A percentile compares a stretch with the other conserved stretches of the same genome.
These are phyloP conservation scores for Mariannaea elegans DNA, from an alignment of 2,329 filamentous ascomycete species.

Conservation along the genomic window DNA sequence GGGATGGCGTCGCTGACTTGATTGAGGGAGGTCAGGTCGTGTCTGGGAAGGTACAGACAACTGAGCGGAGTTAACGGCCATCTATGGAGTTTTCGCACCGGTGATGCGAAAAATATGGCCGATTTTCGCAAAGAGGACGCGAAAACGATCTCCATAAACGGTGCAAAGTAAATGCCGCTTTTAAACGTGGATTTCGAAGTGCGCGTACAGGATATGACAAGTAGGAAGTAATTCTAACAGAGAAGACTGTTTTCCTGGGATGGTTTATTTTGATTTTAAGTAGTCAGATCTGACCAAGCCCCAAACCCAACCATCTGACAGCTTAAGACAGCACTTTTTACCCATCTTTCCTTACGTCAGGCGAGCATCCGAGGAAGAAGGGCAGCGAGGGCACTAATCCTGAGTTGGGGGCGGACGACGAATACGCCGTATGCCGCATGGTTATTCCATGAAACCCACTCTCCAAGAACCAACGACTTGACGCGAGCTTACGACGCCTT, in stretches of 20 bases:
- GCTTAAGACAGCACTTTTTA: neutral
- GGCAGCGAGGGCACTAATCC: slow-evolving; percentile 20
- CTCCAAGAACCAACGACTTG: slow-evolving; percentile 10
- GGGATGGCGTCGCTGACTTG: slow-evolving; percentile 10
- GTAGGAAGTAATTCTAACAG: neutral
- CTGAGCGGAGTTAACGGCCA: slow-evolving; percentile 24
- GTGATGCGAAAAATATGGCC: slow-evolving; percentile 22
- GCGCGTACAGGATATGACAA: neutral
- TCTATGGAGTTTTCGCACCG: slow-evolving; percentile 23
- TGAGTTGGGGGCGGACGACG: slow-evolving; percentile 15
- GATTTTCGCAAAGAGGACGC: slow-evolving; percentile 22
- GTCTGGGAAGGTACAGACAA: slow-evolving; percentile 5
- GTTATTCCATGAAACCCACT: slow-evolving; percentile 2
- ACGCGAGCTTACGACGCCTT: slow-evolving; percentile 20
- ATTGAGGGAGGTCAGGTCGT: slow-evolving; percentile 17
- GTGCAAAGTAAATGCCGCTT: slow-evolving; percentile 18
- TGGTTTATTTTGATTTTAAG: neutral
- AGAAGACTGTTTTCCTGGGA: neutral
- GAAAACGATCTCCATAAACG: slow-evolving; percentile 17
- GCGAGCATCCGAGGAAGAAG: neutral
- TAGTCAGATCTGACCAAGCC: slow-evolving; percentile 9
- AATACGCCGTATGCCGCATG: slow-evolving; percentile 15
- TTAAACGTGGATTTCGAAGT: neutral
- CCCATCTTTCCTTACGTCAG: neutral
- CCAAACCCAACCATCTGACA: neutral